Conservation (phyloP, 768 basidiomycete species). For the Mycena filopes region DNA sequence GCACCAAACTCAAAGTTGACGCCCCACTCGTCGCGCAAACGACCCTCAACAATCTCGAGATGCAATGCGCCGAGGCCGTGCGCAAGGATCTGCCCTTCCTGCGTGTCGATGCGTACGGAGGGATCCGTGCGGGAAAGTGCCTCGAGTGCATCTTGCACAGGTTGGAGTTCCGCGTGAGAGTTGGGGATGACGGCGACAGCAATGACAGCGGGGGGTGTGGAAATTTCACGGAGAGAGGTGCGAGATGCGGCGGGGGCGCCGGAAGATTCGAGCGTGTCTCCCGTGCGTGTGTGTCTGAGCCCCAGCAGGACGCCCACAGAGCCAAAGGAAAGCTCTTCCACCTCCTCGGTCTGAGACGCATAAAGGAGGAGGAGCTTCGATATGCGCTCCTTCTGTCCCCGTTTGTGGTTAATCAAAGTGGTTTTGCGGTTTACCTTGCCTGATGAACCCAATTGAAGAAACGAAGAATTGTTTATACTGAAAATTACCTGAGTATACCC, state of each 20-base stretch:
- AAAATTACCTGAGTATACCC: conserved; percentile 83
- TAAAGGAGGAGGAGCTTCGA: conserved; percentile 84
- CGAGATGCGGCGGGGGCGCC: conserved; percentile 50
- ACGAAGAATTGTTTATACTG: background rate
- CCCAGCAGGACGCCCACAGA: conserved; percentile 88
- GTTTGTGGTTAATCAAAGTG: conserved; percentile 69
- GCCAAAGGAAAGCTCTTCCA: conserved; percentile 83
- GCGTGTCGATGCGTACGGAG: conserved; percentile 81
- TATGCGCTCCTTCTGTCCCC: conserved; percentile 76
- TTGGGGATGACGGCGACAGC: conserved; percentile 85
- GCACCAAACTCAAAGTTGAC: conserved; percentile 80
- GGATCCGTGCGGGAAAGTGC: conserved; percentile 87
- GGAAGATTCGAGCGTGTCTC: conserved; percentile 80
- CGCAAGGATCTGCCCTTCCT: conserved; percentile 86
- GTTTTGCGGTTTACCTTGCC: conserved; percentile 77
- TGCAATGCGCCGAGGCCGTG: conserved; percentile 89
- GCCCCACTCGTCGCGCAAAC: conserved; percentile 83
- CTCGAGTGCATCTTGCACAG: conserved; percentile 80
- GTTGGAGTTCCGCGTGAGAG: conserved; percentile 80
- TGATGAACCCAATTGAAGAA: conserved; percentile 37
- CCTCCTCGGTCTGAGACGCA: conserved; percentile 79
- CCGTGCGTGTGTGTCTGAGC: conserved; percentile 85
- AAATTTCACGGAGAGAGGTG: conserved; percentile 68
- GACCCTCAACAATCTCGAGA: conserved; percentile 89
- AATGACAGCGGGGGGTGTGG: conserved; percentile 85